Conservation (phyloP, 371 early-diverging fungal genomes). For the Circinella umbellata region DNA sequence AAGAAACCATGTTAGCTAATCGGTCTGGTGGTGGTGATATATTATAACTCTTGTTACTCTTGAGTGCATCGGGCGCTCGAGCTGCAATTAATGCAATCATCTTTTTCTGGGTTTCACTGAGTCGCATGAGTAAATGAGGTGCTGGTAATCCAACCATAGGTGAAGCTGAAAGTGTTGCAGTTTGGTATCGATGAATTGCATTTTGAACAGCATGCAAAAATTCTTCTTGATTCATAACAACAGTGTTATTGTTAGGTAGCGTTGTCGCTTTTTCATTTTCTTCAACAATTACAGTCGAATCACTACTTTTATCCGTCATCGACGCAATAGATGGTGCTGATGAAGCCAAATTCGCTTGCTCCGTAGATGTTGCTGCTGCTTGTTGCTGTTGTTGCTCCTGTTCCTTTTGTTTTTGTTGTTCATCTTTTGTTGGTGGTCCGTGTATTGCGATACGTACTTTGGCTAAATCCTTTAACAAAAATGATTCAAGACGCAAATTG, state of each 20-base stretch:
- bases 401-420: neutral
- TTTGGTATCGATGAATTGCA: conserved; percentile 62
- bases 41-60: neutral
- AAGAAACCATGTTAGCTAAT: conserved; percentile 52
- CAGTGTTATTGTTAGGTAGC: neutral
- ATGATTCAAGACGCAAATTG: conserved; percentile 84
- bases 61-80: conserved; percentile 31
- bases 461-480: conserved; percentile 58
- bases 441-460: conserved; percentile 5
- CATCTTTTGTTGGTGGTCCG: neutral
- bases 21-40: neutral
- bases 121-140: conserved; percentile 78
- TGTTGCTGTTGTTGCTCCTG: neutral
- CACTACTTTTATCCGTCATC: conserved; percentile 8
- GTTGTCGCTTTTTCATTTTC: neutral
- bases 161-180: conserved; percentile 84
- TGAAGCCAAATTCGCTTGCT: neutral
- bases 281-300: conserved; percentile 3
- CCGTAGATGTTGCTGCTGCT: neutral
- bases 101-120: conserved; percentile 68
- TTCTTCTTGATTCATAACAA: conserved; percentile 15
- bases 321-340: conserved; percentile 16
- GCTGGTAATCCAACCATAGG: conserved; percentile 84
- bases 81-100: conserved; percentile 26
- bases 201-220: conserved; percentile 25